These are phyloP conservation scores for Eutrema japonicum DNA, from an alignment of 345 rosid genomes.

Conservation along the genomic window DNA sequence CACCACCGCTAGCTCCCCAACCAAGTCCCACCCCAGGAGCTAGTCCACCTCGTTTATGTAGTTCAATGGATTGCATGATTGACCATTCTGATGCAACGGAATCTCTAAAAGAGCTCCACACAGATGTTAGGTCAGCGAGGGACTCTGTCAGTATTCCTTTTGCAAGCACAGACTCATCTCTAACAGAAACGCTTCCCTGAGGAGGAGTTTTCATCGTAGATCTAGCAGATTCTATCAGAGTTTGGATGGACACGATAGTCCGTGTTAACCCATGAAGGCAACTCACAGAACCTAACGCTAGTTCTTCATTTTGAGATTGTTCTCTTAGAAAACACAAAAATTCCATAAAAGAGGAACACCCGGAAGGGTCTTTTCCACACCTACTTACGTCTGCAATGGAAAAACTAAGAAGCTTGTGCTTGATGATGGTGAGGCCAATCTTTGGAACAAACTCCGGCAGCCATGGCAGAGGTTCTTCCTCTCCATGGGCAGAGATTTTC, in stretches of 20 bases:
- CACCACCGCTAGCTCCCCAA: constrained; percentile 94
- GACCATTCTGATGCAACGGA: constrained; percentile 61
- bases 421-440: constrained; percentile 76
- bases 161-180: constrained; percentile 65
- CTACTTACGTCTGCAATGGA: constrained; percentile 31
- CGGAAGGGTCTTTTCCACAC: constrained; percentile 45
- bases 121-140: constrained; percentile 52
- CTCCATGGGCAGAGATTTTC: constrained; percentile 49
- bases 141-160: constrained; percentile 64
- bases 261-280: constrained; percentile 69
- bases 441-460: constrained; percentile 90
- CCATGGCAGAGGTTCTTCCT: constrained; percentile 57
- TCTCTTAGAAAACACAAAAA: constrained; percentile 64
- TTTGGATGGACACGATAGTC: constrained; percentile 53
- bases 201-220: constrained; percentile 41
- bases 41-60: constrained; percentile 88
- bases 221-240: constrained; percentile 66
- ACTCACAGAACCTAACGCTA: constrained; percentile 72
- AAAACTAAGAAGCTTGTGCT: constrained; percentile 59
- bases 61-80: constrained; percentile 67
- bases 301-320: constrained; percentile 51
- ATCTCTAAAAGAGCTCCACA: constrained; percentile 54
- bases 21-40: constrained; percentile 91
- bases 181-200: constrained; percentile 47
- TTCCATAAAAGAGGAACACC: constrained; percentile 53